These are phyloP conservation scores for Periconia sp. DNA, from an alignment of 2,329 filamentous ascomycete genomes.

Conservation along the genomic window DNA sequence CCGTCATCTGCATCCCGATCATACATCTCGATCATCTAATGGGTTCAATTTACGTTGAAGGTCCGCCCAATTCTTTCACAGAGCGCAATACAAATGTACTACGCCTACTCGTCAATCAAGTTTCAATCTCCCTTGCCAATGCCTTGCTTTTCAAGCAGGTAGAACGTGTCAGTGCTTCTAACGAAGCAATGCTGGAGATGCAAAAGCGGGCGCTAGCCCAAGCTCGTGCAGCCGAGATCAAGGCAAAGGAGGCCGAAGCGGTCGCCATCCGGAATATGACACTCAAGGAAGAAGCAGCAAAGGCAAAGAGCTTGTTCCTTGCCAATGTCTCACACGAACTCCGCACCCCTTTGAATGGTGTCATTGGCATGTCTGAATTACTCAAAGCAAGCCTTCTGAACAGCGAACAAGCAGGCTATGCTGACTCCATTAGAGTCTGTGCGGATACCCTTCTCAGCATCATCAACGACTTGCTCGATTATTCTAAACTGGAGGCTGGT, in stretches of 20 bases:
- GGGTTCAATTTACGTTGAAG: constrained; percentile 76
- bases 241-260: constrained; percentile 75
- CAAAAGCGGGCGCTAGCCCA: constrained; percentile 74
- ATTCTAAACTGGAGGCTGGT: constrained; percentile 55
- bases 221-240: constrained; percentile 71
- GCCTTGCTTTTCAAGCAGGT: constrained; percentile 67
- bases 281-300: constrained; percentile 79
- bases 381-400: constrained; percentile 60
- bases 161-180: constrained; percentile 76
- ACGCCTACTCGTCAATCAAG: constrained; percentile 75
- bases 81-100: constrained; percentile 62
- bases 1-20: constrained; percentile 80
- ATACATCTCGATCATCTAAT: constrained; percentile 71
- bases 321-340: constrained; percentile 62
- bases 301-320: constrained; percentile 77
- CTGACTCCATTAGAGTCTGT: constrained; percentile 66
- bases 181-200: constrained; percentile 74
- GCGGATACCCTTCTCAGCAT: constrained; percentile 57
- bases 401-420: constrained; percentile 62
- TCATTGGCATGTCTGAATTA: constrained; percentile 62
- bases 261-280: constrained; percentile 78
- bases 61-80: constrained; percentile 75
- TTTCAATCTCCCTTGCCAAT: constrained; percentile 66
- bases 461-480: constrained; percentile 57
- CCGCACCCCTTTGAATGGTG: constrained; percentile 56